Conservation (phyloP, 2,329 filamentous ascomycete genomes). For the Fusarium sp. region DNA sequence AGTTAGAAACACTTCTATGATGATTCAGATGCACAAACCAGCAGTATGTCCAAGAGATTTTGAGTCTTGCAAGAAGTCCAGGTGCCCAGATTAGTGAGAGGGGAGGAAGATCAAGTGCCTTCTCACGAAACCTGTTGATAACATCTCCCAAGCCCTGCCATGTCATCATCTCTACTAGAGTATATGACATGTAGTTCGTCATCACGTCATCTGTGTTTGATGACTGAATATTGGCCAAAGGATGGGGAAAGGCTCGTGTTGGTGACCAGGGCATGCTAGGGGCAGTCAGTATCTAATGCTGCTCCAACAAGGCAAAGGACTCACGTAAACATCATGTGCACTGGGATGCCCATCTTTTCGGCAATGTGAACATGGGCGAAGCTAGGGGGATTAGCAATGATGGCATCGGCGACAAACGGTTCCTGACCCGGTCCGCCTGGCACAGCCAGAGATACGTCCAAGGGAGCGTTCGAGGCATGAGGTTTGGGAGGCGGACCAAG, state of each 20-base stretch:
- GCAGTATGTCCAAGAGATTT: constrained; percentile 89
- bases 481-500: constrained; percentile 59
- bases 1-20: neutral
- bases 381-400: constrained; percentile 82
- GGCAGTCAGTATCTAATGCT: constrained; percentile 52
- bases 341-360: constrained; percentile 77
- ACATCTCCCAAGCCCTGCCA: constrained; percentile 93
- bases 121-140: constrained; percentile 86
- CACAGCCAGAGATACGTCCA: constrained; percentile 51
- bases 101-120: constrained; percentile 78
- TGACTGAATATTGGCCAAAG: constrained; percentile 82
- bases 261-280: constrained; percentile 89
- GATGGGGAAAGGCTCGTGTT: constrained; percentile 86
- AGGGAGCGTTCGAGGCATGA: constrained; percentile 59
- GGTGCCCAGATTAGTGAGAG: constrained; percentile 86
- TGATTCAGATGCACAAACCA: constrained; percentile 62
- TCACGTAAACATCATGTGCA: constrained; percentile 92
- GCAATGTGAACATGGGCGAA: constrained; percentile 82
- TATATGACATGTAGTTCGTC: constrained; percentile 86
- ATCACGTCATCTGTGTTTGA: constrained; percentile 80
- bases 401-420: constrained; percentile 86
- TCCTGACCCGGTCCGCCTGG: constrained; percentile 55
- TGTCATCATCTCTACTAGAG: constrained; percentile 88
- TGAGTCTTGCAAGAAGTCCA: constrained; percentile 78
- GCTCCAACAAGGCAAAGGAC: constrained; percentile 47